phyloP scores from a whole-genome alignment of 1,139 yeast genomes.

The Hansenula sp. region DNA sequence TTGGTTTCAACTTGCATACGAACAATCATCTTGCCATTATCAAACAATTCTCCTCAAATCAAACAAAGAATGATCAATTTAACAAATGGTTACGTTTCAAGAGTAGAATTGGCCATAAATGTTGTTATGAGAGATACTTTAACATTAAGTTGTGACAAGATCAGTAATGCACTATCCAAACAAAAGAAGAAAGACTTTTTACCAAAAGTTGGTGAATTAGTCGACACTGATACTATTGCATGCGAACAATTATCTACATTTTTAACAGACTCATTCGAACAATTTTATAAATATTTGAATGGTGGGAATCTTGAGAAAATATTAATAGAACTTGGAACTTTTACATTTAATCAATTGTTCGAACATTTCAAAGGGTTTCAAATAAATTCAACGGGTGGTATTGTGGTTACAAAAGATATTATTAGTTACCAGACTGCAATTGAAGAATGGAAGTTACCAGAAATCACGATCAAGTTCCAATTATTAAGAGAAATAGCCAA shows the following conservation, averaged over 20 bases:
- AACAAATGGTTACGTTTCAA: constrained; percentile 63
- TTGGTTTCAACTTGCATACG: constrained; percentile 69
- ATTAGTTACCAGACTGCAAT: constrained; percentile 73
- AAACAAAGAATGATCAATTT: constrained; percentile 60
- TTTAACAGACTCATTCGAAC: constrained; percentile 40
- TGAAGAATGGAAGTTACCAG: constrained; percentile 65
- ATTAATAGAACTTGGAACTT: constrained; percentile 56
- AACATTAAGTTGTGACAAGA: constrained; percentile 44
- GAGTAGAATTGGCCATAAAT: constrained; percentile 69
- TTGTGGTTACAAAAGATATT: constrained; percentile 79
- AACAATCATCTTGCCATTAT: constrained; percentile 69
- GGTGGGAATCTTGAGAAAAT: constrained; percentile 52
- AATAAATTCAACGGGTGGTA: constrained; percentile 81
- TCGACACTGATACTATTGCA: constrained; percentile 64
- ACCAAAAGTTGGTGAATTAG: constrained; percentile 44
- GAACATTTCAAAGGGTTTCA: constrained; percentile 74
- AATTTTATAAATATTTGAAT: constrained; percentile 37
- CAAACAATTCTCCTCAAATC: constrained; percentile 58
- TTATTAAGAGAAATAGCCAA: constrained; percentile 81
- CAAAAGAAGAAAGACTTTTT: constrained; percentile 63
- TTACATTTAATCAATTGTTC: constrained; percentile 56
- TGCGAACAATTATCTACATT: constrained; percentile 62
- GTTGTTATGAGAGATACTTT: constrained; percentile 59
- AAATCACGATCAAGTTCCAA: constrained; percentile 65
- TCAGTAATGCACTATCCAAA: constrained; percentile 47